Conservation (phyloP, 805 yeast species). For the Cyberlindnera maclurae region DNA sequence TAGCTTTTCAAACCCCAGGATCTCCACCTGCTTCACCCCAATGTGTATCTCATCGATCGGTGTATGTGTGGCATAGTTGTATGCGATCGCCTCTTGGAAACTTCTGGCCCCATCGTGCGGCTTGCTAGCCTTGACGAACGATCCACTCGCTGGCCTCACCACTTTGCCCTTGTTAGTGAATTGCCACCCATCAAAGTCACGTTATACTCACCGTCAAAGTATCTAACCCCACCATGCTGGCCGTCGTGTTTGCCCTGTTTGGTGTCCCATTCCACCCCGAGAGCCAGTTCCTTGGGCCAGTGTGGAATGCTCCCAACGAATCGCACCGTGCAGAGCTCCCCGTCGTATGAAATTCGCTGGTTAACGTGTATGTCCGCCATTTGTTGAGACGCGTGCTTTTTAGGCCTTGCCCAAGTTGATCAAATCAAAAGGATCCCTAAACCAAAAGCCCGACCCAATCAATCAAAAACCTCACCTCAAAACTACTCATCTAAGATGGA, state of each 20-base stretch:
- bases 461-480: no score
- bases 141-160: slow-evolving; percentile 37
- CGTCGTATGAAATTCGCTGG: slow-evolving; percentile 27
- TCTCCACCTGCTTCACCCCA: slow-evolving; percentile 53
- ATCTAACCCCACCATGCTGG: slow-evolving; percentile 38
- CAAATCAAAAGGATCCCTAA: no score
- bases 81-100: slow-evolving; percentile 44
- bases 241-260: slow-evolving; percentile 73
- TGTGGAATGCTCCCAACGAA: slow-evolving; percentile 53
- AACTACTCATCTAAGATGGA: no score
- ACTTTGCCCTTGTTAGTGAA: slow-evolving; percentile 8
- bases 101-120: slow-evolving; percentile 25
- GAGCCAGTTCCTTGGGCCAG: slow-evolving; percentile 53
- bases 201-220: slow-evolving; percentile 34
- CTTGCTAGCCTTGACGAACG: slow-evolving; percentile 49
- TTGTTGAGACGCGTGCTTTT: no score
- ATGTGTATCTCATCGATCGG: slow-evolving; percentile 32
- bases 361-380: slow-evolving; percentile 10
- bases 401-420: no score
- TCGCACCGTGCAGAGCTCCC: slow-evolving; percentile 53
- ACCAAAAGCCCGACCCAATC: no score
- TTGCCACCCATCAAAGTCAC: not conserved
- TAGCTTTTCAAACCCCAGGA: slow-evolving; percentile 58
- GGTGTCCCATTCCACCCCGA: slow-evolving; percentile 87
- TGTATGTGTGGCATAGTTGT: slow-evolving; percentile 38